phyloP scores from a whole-genome alignment of 768 basidiomycete species.

The Panaeolus papilionaceus region DNA sequence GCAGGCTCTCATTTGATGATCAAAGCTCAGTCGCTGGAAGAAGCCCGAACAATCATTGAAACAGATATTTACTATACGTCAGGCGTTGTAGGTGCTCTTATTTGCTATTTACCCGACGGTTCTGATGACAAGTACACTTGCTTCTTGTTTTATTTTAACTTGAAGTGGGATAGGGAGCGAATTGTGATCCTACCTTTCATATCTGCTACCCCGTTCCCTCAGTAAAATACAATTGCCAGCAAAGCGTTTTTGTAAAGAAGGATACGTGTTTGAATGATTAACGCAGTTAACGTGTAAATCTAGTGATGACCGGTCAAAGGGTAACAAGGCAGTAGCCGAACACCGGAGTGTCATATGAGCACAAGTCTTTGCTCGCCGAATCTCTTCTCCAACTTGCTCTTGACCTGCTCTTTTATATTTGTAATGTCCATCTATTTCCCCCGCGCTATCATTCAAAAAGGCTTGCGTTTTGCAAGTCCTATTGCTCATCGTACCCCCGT shows the following conservation, averaged over 20 bases:
- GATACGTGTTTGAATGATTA: neutral
- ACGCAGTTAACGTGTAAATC: neutral
- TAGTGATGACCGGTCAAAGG: neutral
- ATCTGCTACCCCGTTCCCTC: conserved; percentile 24
- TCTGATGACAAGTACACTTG: conserved; percentile 10
- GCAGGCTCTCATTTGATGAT: conserved; percentile 63
- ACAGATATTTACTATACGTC: conserved; percentile 46
- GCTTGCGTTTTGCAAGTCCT: conserved; percentile 21
- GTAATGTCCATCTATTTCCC: conserved; percentile 29
- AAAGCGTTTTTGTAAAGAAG: neutral
- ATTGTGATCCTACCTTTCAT: conserved; percentile 51
- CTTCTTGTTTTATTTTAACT: neutral
- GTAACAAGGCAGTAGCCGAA: conserved; percentile 16
- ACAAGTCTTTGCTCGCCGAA: conserved; percentile 8
- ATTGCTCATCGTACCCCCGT: conserved; percentile 15
- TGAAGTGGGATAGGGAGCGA: conserved; percentile 65
- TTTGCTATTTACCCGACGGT: neutral
- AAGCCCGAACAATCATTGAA: conserved; percentile 44
- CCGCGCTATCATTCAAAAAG: conserved; percentile 24
- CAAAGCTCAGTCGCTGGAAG: conserved; percentile 56
- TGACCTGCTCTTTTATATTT: conserved; percentile 3
- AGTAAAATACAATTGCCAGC: conserved; percentile 13
- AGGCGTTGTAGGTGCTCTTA: conserved; percentile 37
- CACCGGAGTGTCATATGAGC: conserved; percentile 10
- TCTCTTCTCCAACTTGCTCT: conserved; percentile 5